A percentile compares a stretch with the other conserved stretches of the same genome.
Conservation (phyloP, 139 green algal species). For the Ettlia oleoabundans region DNA sequence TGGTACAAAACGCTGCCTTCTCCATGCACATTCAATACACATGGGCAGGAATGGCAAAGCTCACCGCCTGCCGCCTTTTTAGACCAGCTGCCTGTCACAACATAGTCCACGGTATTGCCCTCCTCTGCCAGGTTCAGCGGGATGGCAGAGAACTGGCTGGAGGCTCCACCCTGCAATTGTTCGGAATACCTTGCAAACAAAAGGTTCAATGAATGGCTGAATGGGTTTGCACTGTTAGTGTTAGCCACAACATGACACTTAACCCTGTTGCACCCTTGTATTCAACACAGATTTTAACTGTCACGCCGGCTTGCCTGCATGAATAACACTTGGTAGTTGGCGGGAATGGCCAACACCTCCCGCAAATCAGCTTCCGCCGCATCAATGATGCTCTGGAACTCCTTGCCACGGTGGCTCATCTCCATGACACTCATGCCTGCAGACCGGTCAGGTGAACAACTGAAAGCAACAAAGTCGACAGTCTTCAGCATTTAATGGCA, state of each 20-base stretch:
- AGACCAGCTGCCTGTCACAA: conserved; percentile 94
- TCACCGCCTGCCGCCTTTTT: conserved; percentile 84
- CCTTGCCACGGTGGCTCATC: conserved; percentile 98
- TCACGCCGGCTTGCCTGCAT: conserved; percentile 64
- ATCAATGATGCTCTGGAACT: conserved; percentile 90
- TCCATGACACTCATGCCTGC: conserved; percentile 98
- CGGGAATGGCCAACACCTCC: conserved; percentile 89
- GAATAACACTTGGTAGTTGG: conserved; percentile 97
- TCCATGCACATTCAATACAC: too few relatives aligned
- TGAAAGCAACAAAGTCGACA: too few relatives aligned
- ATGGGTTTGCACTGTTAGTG: too few relatives aligned
- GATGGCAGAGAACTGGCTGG: conserved; percentile 93
- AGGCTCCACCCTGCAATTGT: conserved; percentile 93
- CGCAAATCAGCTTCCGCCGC: conserved; percentile 95
- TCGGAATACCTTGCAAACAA: too few relatives aligned
- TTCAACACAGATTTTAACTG: too few relatives aligned
- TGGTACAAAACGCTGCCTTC: too few relatives aligned
- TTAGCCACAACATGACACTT: too few relatives aligned
- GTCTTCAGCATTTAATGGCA: too few relatives aligned
- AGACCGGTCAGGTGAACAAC: too few relatives aligned
- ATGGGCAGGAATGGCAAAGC: background rate
- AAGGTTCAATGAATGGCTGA: too few relatives aligned
- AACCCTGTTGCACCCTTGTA: too few relatives aligned
- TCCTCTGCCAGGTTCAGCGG: conserved; percentile 89
- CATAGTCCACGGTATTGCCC: conserved; percentile 87